Conservation (phyloP, 2,329 filamentous ascomycete genomes). For the Mariannaea sp. region DNA sequence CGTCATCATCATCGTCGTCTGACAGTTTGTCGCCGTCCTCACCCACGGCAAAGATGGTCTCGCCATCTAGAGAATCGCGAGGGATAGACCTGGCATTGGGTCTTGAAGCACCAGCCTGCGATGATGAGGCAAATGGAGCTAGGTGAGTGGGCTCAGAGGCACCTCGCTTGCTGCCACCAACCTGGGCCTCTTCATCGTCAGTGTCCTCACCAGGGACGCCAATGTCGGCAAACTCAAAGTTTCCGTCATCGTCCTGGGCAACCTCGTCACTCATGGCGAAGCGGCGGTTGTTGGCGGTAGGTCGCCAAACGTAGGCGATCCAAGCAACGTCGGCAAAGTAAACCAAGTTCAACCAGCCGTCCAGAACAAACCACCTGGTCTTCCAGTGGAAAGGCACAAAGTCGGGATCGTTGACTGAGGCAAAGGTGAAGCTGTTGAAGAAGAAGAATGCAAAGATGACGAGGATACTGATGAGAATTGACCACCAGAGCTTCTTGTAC, state of each 20-base stretch:
- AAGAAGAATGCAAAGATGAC: constrained; percentile 99
- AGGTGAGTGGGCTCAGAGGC: constrained; percentile 34
- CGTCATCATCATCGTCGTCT: constrained; percentile 54
- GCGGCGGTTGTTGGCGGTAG: constrained; percentile 92
- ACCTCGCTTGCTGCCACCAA: constrained; percentile 49
- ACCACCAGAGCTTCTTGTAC: constrained; percentile 99
- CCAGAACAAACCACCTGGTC: constrained; percentile 93
- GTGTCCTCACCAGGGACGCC: constrained; percentile 70
- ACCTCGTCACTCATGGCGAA: constrained; percentile 99
- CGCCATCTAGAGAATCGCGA: constrained; percentile 72
- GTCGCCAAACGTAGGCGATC: constrained; percentile 94
- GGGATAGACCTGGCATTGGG: constrained; percentile 47
- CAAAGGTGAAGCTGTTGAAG: constrained; percentile 95
- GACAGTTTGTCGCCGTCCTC: constrained; percentile 84
- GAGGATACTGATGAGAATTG: constrained; percentile 86
- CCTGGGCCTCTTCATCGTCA: constrained; percentile 59
- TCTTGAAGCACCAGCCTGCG: constrained; percentile 30
- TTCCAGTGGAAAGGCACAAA: constrained; percentile 98
- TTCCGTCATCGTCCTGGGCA: constrained; percentile 94
- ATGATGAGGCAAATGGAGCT: constrained; percentile 30
- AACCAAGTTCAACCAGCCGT: constrained; percentile 96
- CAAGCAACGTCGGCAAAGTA: constrained; percentile 94
- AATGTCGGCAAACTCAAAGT: constrained; percentile 92
- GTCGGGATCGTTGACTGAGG: constrained; percentile 79
- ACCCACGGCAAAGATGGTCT: constrained; percentile 94